Percentiles rank a stretch among this genome's conserved stretches.
Conservation (phyloP, 345 rosid species). For the Adansonia digitata region DNA sequence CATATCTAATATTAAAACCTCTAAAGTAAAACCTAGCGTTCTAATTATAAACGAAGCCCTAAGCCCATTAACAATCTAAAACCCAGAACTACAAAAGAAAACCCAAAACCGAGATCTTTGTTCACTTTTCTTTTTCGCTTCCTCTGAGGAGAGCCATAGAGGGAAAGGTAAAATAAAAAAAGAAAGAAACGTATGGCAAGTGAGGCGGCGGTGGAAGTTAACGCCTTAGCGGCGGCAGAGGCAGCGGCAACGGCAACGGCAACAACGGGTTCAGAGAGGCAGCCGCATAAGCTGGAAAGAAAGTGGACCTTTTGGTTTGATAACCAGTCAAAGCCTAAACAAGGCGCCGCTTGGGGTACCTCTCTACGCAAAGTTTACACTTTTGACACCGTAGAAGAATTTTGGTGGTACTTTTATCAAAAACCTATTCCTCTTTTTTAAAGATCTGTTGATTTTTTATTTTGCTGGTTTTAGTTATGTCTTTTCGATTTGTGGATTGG, state of each 20-base stretch:
- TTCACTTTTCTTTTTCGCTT: neutral
- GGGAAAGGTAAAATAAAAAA: no score
- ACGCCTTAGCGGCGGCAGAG: slow-evolving; percentile 27
- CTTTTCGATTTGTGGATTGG: neutral
- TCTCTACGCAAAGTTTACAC: slow-evolving; percentile 71
- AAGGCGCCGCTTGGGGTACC: slow-evolving; percentile 85
- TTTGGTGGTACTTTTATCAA: slow-evolving; percentile 68
- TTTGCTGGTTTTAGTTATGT: neutral
- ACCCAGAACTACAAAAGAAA: neutral
- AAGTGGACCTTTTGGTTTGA: slow-evolving; percentile 95
- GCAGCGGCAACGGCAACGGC: slow-evolving; percentile 21
- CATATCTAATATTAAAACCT: no score
- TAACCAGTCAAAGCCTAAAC: slow-evolving; percentile 68
- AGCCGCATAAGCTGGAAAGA: slow-evolving; percentile 66
- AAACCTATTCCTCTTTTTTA: neutral
- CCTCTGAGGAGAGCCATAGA: neutral
- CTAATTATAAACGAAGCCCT: no score
- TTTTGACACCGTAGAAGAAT: slow-evolving; percentile 91
- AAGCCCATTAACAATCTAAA: slow-evolving; percentile 4
- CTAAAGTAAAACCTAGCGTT: no score
- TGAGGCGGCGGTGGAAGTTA: slow-evolving; percentile 37
- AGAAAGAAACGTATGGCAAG: slow-evolving; percentile 35
- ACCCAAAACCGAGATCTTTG: neutral
- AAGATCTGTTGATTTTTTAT: neutral
- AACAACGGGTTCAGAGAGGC: slow-evolving; percentile 26